Base-by-base conservation (phyloP, 352 stramenopile species). In the Globisporangium ultimum region DNA sequence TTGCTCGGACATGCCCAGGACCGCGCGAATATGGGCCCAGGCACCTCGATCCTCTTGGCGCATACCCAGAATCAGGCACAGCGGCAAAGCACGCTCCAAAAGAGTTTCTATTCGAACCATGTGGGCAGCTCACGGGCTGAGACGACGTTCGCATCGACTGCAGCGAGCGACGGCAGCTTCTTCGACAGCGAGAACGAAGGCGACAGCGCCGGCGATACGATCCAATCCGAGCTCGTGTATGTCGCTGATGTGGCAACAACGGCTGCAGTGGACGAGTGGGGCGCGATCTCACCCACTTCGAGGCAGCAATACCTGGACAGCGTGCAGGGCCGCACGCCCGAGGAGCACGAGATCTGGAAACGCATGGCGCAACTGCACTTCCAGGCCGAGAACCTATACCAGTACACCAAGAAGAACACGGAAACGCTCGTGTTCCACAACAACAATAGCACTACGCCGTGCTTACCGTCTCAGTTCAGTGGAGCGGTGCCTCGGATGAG, bases 261-360 rank as follows among this genome's bases (percentile, higher is more conserved):
- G 11, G 38, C 38, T 2, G 38, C 14, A 17, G 14, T 13, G 11
- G 38, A 15, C 20, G 52, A 58, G 6, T 58, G 52, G 52, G n/a
- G 20, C 0, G 40, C 17, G 9, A 28, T 41, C 20, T 48, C 52
- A 3, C 52, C 52, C 43, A 47, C 28, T 0, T 18, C 46, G 43
- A 41, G 43, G 7, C 54, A 60, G 24, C 28, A 60, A 42, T 52
- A 52, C 18, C 28, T 60, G 43, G 52, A 58, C 40, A 48, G 3
- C 8, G 46, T 60, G 0, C 55, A 52, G 43, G 24, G 55, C 28
- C 55, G 34, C 28, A 60, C 55, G 12, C 28, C 43, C 1, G 55
- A 60, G 36, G 43, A 60, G 55, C 55, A 53, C n/a, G 55, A 24
- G 18, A 60, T 60, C 41, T 60, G 55, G 55, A 60, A 53, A 21